Evolutionary conservation across 805 yeast genomes (phyloP), one percentile per base, ranked within the genome.

Genomic region (Hanseniaspora thailandica): DNA sequence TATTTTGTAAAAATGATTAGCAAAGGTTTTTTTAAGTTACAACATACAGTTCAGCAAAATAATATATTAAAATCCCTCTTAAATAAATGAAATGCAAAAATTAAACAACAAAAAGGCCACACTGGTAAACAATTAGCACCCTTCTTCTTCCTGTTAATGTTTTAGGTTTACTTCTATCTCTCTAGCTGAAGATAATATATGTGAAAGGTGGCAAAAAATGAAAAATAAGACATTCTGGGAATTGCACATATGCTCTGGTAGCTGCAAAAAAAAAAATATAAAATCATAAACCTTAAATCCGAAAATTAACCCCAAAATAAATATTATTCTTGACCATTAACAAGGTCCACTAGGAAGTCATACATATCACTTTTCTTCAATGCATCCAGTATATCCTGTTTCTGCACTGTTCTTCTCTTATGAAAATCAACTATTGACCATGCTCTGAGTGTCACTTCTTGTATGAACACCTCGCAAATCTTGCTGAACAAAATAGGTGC

Each of bases 371-470:
- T 80, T 65, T 87, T 87, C 59, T 88, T 93, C 55, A 94, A 71
- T 1, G 98, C 98, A 17, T 93, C 93, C 2, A 96, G 95, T 57
- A 93, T 88, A 64, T 93, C 99, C 1, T 87, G 80, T 62, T 88
- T 85, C 66, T 93, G 99, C 55, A 93, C 71, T 5, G 99, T 93
- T 56, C 99, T 71, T 59, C 99, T 77, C 65, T 93, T 93, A 70
- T 86, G 86, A 62, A 87, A 96, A 67, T 93, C 97, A 2, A 97
- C 96, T 62, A 89, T 96, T 57, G 93, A 87, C 98, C 98, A 93
- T 7, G 98, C 97, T 55, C 99, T 75, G 96, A 93, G 89, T 13
- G 99, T 89, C 53, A 93, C 72, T 66, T 93, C 99, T 0, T 98
- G 89, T 60, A 93, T 90, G 68, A 93, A 93, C 34, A 93, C 82